phyloP scores from a whole-genome alignment of 106 monocot genomes.

The Chionographis japonica region DNA sequence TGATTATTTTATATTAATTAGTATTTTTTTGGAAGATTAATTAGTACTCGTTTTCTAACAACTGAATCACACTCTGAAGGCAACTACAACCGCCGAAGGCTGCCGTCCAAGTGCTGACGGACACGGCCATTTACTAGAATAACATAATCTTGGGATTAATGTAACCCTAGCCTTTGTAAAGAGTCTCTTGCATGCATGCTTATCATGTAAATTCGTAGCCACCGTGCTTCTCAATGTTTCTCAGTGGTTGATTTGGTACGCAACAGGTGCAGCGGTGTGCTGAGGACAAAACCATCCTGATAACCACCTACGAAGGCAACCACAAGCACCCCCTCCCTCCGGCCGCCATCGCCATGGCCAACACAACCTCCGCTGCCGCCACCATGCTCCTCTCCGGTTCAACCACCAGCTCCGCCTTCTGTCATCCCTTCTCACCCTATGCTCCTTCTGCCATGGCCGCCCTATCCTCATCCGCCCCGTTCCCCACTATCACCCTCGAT shows the following conservation, averaged over 20 bases:
- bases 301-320: constrained; percentile 79
- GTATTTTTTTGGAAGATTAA: no score
- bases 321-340: constrained; percentile 71
- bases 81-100: no score
- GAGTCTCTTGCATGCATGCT: no score
- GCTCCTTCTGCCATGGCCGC: constrained; percentile 46
- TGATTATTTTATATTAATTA: no score
- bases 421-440: not conserved
- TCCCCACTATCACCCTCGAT: constrained; percentile 85
- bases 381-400: constrained; percentile 67
- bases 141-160: no score
- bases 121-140: no score
- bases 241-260: not conserved
- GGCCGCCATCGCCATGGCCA: constrained; percentile 47
- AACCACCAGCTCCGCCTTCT: constrained; percentile 15
- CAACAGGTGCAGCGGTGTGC: constrained; percentile 70
- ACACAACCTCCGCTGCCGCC: constrained; percentile 56
- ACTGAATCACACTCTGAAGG: no score
- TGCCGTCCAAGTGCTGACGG: no score
- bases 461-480: constrained; percentile 67
- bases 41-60: no score
- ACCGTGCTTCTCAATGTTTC: no score
- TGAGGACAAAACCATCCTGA: constrained; percentile 53
- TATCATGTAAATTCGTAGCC: no score
- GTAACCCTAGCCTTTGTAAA: no score